A percentile compares a stretch with the other conserved stretches of the same genome.
phyloP scores from a whole-genome alignment of 2,329 filamentous ascomycete species.

The Fusarium sp. region DNA sequence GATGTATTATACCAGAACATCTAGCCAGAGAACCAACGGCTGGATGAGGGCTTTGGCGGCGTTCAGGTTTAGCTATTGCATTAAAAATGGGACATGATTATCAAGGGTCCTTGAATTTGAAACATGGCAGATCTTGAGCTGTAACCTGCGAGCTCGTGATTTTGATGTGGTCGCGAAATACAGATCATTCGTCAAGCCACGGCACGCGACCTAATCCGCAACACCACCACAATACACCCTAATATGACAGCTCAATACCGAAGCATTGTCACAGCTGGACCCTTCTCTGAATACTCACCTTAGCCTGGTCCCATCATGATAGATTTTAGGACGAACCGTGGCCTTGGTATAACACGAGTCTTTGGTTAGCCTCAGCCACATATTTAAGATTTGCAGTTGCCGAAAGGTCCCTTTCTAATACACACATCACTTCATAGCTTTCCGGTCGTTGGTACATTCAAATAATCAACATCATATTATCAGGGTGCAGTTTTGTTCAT shows the following conservation, averaged over 20 bases:
- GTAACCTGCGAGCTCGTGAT: not conserved
- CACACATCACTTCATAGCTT: not conserved
- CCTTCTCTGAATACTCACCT: not conserved
- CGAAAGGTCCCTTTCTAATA: not conserved
- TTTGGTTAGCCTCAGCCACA: not conserved
- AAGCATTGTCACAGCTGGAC: not conserved
- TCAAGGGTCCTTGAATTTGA: conserved; percentile 25
- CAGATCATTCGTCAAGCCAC: not conserved
- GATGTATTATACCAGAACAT: conserved; percentile 52
- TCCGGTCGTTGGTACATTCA: not conserved
- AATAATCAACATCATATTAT: not conserved
- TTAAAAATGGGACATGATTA: conserved; percentile 46
- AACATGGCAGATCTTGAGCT: conserved; percentile 15
- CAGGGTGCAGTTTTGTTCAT: conserved; percentile 2
- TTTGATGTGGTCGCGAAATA: not conserved
- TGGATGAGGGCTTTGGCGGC: conserved; percentile 51
- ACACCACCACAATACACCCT: not conserved
- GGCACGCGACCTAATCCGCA: not conserved
- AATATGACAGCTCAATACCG: not conserved
- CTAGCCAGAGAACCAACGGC: conserved; percentile 42
- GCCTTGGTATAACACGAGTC: not conserved
- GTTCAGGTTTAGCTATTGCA: conserved; percentile 50
- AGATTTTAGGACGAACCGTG: not conserved
- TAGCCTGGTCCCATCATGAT: not conserved
- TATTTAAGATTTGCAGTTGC: not conserved